phyloP scores from a whole-genome alignment of 352 stramenopile species.

The Globisporangium rhizosaccharum region DNA sequence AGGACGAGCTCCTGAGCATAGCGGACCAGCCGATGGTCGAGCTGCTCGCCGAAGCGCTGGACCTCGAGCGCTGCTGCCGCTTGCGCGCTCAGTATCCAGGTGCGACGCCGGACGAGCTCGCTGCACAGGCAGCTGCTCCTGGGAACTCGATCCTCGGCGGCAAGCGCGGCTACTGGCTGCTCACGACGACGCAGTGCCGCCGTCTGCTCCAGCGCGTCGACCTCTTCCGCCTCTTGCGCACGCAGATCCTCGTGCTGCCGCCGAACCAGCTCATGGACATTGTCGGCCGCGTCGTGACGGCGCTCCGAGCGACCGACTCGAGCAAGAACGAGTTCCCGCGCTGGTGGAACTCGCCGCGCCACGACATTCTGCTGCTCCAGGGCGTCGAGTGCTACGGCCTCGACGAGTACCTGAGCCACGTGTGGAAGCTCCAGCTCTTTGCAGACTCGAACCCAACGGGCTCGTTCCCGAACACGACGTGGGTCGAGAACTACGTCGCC shows the following conservation, averaged over 20 bases:
- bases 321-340: slow-evolving; percentile 29
- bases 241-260: slow-evolving; percentile 60
- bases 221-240: slow-evolving; percentile 70
- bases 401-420: slow-evolving; percentile 53
- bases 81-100: slow-evolving; percentile 17
- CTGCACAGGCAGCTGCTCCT: not conserved
- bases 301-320: slow-evolving; percentile 11
- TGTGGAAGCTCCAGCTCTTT: slow-evolving; percentile 73
- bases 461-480: slow-evolving; percentile 51
- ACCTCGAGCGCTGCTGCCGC: slow-evolving; percentile 61
- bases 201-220: slow-evolving; percentile 76
- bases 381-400: slow-evolving; percentile 80
- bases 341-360: slow-evolving; percentile 73
- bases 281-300: slow-evolving; percentile 43
- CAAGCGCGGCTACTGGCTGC: slow-evolving; percentile 49
- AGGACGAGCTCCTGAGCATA: slow-evolving; percentile 44
- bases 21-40: slow-evolving; percentile 32
- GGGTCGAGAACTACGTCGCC: slow-evolving; percentile 77
- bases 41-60: slow-evolving; percentile 44
- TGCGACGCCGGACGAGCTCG: slow-evolving; percentile 1
- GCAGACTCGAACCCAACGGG: slow-evolving; percentile 26
- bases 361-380: slow-evolving; percentile 79
- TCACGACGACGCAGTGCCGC: slow-evolving; percentile 49
- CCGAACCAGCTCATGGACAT: slow-evolving; percentile 56
- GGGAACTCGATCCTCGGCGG: slow-evolving; percentile 57